Conservation (phyloP, 306 rosid genomes). For the Cicer pinnatifidum region DNA sequence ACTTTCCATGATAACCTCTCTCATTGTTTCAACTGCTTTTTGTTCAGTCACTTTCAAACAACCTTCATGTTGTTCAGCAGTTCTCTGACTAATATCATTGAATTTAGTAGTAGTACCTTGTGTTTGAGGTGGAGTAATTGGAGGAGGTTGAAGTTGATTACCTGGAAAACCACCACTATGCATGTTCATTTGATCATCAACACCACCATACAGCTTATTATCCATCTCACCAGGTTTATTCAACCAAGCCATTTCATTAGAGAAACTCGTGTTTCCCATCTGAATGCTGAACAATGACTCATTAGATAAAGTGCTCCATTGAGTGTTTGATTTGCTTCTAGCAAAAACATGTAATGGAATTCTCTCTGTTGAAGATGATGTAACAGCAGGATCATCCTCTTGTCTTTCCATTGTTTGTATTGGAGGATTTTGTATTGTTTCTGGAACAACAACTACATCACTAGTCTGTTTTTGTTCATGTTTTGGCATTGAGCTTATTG, state of each 20-base stretch:
- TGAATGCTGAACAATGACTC: conserved; percentile 89
- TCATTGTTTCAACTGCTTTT: conserved; percentile 73
- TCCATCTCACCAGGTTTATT: conserved; percentile 43
- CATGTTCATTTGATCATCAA: neutral
- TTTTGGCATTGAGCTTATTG: conserved; percentile 44
- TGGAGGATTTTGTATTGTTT: conserved; percentile 57
- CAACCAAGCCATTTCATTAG: conserved; percentile 51
- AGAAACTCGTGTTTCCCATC: conserved; percentile 78
- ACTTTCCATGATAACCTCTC: conserved; percentile 73
- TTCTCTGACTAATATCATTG: conserved; percentile 35
- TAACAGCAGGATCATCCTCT: conserved; percentile 24
- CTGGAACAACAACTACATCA: neutral
- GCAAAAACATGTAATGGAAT: conserved; percentile 68
- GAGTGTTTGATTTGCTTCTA: conserved; percentile 52
- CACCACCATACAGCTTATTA: neutral
- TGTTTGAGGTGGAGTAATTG: neutral
- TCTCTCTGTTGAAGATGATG: conserved; percentile 41
- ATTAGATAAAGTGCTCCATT: conserved; percentile 80
- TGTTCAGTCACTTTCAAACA: conserved; percentile 50
- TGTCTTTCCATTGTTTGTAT: conserved; percentile 71
- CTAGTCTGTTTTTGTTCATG: conserved; percentile 41
- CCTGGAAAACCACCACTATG: neutral
- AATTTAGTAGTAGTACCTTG: conserved; percentile 37
- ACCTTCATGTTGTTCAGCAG: conserved; percentile 28
- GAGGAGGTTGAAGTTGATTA: neutral